A percentile compares a stretch with the other conserved stretches of the same genome.
These are phyloP conservation scores for Aechmea fasciata DNA, from an alignment of 176 grass and related monocot species.

Conservation along the genomic window DNA sequence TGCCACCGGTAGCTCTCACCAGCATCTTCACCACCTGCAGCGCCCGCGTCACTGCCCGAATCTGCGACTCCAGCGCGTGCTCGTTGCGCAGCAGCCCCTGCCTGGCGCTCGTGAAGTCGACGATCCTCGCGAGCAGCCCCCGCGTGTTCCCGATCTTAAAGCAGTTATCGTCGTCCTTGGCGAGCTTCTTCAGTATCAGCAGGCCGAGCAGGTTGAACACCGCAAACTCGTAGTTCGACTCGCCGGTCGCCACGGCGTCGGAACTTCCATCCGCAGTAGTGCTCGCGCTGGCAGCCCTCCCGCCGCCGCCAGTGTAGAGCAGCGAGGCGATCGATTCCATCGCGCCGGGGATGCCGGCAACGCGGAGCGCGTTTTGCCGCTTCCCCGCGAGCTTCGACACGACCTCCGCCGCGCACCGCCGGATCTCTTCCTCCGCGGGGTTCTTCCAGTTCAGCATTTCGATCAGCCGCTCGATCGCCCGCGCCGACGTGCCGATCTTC, in stretches of 20 bases:
- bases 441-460: constrained; percentile 50
- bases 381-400: constrained; percentile 22
- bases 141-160: constrained; percentile 24
- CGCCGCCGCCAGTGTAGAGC: constrained; percentile 14
- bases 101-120: constrained; percentile 18
- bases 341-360: constrained; percentile 31
- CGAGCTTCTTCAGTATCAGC: constrained; percentile 28
- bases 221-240: background rate
- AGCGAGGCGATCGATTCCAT: constrained; percentile 33
- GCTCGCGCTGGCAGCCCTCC: background rate
- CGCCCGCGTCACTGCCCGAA: constrained; percentile 14
- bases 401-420: constrained; percentile 23
- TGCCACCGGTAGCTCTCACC: constrained; percentile 15
- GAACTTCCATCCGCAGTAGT: background rate
- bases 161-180: constrained; percentile 33
- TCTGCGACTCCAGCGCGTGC: constrained; percentile 5
- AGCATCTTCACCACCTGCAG: constrained; percentile 32
- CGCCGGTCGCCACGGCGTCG: too few relatives aligned
- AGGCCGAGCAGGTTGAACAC: constrained; percentile 30
- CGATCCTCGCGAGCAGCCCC: constrained; percentile 32
- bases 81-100: constrained; percentile 6
- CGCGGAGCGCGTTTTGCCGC: constrained; percentile 20
- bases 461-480: constrained; percentile 24
- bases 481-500: constrained; percentile 23
- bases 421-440: constrained; percentile 11